Conservation (phyloP, 768 basidiomycete genomes). For the Suillus fuscotomentosus region DNA sequence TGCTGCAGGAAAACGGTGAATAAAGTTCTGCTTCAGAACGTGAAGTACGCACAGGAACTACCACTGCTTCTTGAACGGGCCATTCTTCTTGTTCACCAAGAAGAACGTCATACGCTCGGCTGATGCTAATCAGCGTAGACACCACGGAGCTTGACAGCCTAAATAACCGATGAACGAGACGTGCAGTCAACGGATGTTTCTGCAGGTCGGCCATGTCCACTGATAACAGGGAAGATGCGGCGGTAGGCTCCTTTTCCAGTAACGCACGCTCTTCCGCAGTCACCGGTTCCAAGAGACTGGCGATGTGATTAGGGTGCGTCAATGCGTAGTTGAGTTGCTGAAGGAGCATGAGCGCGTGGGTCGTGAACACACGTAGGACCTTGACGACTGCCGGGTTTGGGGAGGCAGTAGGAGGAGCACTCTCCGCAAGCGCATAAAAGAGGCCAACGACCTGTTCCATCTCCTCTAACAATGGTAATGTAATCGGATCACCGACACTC, state of each 20-base stretch:
- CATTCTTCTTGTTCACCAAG: constrained; percentile 67
- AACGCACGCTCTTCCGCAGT: constrained; percentile 69
- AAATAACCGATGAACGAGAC: constrained; percentile 71
- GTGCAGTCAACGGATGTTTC: constrained; percentile 70
- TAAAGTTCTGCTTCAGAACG: not conserved
- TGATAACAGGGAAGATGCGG: constrained; percentile 31
- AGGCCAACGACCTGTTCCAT: constrained; percentile 76
- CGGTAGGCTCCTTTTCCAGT: constrained; percentile 59
- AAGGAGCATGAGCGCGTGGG: constrained; percentile 67
- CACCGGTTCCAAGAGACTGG: constrained; percentile 76
- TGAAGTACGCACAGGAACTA: constrained; percentile 56
- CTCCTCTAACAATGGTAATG: constrained; percentile 76
- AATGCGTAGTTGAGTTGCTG: constrained; percentile 90
- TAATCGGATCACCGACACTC: constrained; percentile 79
- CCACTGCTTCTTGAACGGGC: constrained; percentile 63
- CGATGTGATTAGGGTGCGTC: constrained; percentile 87
- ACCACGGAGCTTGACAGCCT: constrained; percentile 68
- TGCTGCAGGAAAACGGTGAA: constrained; percentile 46
- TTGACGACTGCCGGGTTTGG: constrained; percentile 50
- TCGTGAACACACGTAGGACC: constrained; percentile 67
- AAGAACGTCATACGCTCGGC: constrained; percentile 67
- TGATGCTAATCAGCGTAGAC: constrained; percentile 66
- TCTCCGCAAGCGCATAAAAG: constrained; percentile 72
- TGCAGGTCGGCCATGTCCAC: constrained; percentile 56
- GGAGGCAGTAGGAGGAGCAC: constrained; percentile 21